These are phyloP conservation scores for Pleurostoma richardsiae DNA, from an alignment of 2,329 filamentous ascomycete species.

Conservation along the genomic window DNA sequence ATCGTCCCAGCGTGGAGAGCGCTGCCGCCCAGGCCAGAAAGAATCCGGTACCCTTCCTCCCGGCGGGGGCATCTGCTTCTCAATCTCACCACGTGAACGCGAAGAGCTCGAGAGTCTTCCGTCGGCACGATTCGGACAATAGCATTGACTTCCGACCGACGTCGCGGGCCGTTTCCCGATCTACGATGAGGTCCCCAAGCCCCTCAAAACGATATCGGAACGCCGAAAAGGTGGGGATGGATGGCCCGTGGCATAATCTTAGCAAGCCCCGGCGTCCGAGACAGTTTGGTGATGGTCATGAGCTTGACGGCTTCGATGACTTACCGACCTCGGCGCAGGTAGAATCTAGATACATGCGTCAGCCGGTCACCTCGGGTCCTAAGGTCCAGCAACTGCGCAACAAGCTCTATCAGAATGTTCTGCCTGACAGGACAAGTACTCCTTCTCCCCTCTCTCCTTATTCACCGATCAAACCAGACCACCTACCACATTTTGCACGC, in stretches of 20 bases:
- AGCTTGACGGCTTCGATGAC: constrained; percentile 92
- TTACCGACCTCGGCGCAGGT: constrained; percentile 78
- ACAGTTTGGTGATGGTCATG: constrained; percentile 86
- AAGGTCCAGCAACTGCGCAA: constrained; percentile 53
- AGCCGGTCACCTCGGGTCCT: constrained; percentile 65
- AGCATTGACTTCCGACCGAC: constrained; percentile 51
- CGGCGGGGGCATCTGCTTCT: constrained; percentile 61
- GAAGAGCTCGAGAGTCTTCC: constrained; percentile 65
- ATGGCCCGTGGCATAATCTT: constrained; percentile 58
- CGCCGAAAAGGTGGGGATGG: constrained; percentile 31
- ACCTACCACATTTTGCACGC: constrained; percentile 57
- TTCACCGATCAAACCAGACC: constrained; percentile 52
- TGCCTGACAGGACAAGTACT: constrained; percentile 48
- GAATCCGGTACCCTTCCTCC: constrained; percentile 68
- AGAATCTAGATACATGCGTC: constrained; percentile 79
- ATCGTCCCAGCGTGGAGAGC: constrained; percentile 44
- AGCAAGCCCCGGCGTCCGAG: constrained; percentile 65
- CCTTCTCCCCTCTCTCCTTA: constrained; percentile 48
- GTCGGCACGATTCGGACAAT: constrained; percentile 79
- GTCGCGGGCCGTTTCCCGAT: constrained; percentile 54
- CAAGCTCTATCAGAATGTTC: constrained; percentile 50
- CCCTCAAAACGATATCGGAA: constrained; percentile 42
- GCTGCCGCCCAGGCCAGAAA: constrained; percentile 50
- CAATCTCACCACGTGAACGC: constrained; percentile 69
- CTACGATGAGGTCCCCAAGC: constrained; percentile 55